Base-by-base conservation (phyloP, 768 basidiomycete species). In the Russula compacta region DNA sequence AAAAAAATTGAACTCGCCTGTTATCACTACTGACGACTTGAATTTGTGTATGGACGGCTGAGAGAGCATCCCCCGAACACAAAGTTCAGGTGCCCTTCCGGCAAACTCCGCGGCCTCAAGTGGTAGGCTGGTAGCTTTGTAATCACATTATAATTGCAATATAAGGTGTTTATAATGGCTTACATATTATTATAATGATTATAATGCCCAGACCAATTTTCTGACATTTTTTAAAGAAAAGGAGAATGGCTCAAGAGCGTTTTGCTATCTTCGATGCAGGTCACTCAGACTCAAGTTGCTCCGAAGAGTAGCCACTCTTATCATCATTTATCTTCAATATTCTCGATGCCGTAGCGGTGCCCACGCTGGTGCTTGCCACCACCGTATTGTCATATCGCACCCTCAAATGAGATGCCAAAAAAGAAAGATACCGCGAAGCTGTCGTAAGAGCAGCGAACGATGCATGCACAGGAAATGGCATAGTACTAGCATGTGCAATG, bases 351-450 rank as follows among this genome's bases (percentile, higher is more conserved):
- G 47, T 29, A 3, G 24, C 3, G 24, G 24, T 29, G 24, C 24
- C 24, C 24, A 29, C 3, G 1, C 24, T 29, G 24, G 24, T 29
- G 24, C 24, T 29, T 29, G 24, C 29, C 49, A 36, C 33, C 35
- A 51, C 3, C 9, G 19, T 11, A 11, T 10, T 6, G 35, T 35
- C 12, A 46, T 9, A 4, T 39, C 14, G 29, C 29, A 7, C 29
- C 36, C 14, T 32, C 48, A 7, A 49, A 49, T 15, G 48, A n/a
- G 17, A 8, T 52, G 69, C 21, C 76, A 75, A 44, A 90, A 73
- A 14, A 73, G 72, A 35, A 82, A 35, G 53, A 86, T 77, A n/a
- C 74, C 77, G 15, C 76, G 55, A 33, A 84, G 70, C 61, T 89
- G 85, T 52, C 19, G 10, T 14, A 49, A 39, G 11, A 21, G 24